Conservation (phyloP, 2,329 filamentous ascomycete species). For the Neonectria magnoliae region DNA sequence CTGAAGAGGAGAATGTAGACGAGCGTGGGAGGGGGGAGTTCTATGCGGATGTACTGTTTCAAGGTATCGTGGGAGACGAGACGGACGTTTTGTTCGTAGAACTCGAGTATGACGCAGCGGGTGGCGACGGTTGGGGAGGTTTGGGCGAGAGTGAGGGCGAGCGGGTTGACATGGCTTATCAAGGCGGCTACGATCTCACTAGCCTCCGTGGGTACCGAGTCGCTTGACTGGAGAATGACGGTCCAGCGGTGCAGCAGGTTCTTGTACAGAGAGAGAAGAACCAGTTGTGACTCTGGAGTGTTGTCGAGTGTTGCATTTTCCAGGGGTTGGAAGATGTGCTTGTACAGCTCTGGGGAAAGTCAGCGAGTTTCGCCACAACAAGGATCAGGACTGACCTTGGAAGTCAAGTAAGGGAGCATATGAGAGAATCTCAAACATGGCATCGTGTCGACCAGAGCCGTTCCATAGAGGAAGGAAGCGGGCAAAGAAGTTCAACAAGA, state of each 20-base stretch:
- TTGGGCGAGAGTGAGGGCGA: constrained; percentile 70
- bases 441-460: constrained; percentile 62
- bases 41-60: constrained; percentile 68
- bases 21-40: constrained; percentile 72
- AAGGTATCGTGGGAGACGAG: constrained; percentile 63
- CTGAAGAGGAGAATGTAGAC: constrained; percentile 78
- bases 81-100: constrained; percentile 71
- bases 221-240: constrained; percentile 53
- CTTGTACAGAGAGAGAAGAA: constrained; percentile 74
- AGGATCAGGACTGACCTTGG: constrained; percentile 54
- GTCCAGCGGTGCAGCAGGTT: constrained; percentile 71
- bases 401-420: constrained; percentile 66
- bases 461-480: constrained; percentile 71
- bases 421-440: constrained; percentile 67
- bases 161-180: constrained; percentile 60
- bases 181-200: constrained; percentile 54
- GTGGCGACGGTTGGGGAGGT: constrained; percentile 54
- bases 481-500: constrained; percentile 60
- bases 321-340: constrained; percentile 59
- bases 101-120: constrained; percentile 71
- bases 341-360: constrained; percentile 58
- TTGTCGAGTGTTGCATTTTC: constrained; percentile 63
- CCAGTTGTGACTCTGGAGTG: constrained; percentile 62
- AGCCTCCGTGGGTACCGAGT: constrained; percentile 48
- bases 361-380: constrained; percentile 24